Percentiles rank a stretch among this genome's conserved stretches.
Conservation (phyloP, 768 basidiomycete genomes). For the Neoboletus subvelutipes region DNA sequence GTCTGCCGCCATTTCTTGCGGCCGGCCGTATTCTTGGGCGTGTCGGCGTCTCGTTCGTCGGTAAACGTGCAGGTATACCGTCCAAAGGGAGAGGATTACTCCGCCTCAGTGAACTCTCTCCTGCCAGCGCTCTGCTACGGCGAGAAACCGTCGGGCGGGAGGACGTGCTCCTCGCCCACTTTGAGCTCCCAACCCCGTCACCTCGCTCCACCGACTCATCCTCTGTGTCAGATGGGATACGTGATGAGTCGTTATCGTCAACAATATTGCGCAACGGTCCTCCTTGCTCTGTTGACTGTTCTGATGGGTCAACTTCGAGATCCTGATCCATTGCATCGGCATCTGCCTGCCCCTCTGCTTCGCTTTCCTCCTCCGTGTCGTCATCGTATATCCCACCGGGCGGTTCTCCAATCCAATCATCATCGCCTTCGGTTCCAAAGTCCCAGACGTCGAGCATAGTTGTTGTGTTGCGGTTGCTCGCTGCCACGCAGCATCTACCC, state of each 20-base stretch:
- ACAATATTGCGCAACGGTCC: slow-evolving; percentile 28
- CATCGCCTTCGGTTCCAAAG: slow-evolving; percentile 71
- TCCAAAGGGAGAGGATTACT: slow-evolving; percentile 27
- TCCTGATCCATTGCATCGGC: slow-evolving; percentile 75
- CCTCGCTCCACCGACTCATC: slow-evolving; percentile 34
- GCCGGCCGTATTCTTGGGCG: slow-evolving; percentile 52
- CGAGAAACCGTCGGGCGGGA: slow-evolving; percentile 17
- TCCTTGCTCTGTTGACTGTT: slow-evolving; percentile 29
- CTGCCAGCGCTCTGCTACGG: slow-evolving; percentile 16
- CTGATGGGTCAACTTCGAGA: slow-evolving; percentile 38
- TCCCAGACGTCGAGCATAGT: slow-evolving; percentile 91
- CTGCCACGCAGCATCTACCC: slow-evolving; percentile 92
- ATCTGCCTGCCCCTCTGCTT: slow-evolving; percentile 55
- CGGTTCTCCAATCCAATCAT: slow-evolving; percentile 83
- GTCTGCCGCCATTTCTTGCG: slow-evolving; percentile 41
- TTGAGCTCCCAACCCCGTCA: slow-evolving; percentile 29
- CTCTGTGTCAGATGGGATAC: slow-evolving; percentile 29
- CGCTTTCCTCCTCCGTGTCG: slow-evolving; percentile 45
- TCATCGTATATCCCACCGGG: slow-evolving; percentile 75
- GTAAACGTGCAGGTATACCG: slow-evolving; percentile 37
- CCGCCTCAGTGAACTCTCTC: slow-evolving; percentile 28
- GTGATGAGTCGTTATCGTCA: slow-evolving; percentile 26
- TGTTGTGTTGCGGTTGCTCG: slow-evolving; percentile 75
- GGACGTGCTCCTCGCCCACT: slow-evolving; percentile 29
- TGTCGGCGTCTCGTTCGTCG: slow-evolving; percentile 59